A percentile compares a stretch with the other conserved stretches of the same genome.
phyloP scores from a whole-genome alignment of 768 basidiomycete genomes.

The Pleurotus djamor region DNA sequence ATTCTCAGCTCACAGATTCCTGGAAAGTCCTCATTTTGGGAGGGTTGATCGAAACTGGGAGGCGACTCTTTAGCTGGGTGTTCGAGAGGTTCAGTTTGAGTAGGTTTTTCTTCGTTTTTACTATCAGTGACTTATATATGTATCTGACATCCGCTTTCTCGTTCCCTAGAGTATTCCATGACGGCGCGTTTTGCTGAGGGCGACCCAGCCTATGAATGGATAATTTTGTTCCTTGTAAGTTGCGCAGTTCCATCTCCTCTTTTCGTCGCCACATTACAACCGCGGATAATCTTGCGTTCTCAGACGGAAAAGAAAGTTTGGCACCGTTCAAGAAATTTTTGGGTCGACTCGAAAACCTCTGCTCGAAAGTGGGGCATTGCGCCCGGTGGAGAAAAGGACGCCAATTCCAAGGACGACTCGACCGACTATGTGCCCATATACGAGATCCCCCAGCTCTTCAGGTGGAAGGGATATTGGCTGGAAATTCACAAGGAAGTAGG shows the following conservation, averaged over 20 bases:
- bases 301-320: constrained; percentile 43
- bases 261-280: not conserved
- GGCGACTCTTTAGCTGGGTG: constrained; percentile 19
- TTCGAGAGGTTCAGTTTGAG: constrained; percentile 35
- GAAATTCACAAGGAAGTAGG: constrained; percentile 26
- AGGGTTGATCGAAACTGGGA: constrained; percentile 9
- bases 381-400: constrained; percentile 15
- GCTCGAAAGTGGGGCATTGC: constrained; percentile 36
- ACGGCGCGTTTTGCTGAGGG: constrained; percentile 44
- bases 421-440: constrained; percentile 43
- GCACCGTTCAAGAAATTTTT: constrained; percentile 36
- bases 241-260: not conserved
- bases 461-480: constrained; percentile 42
- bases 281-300: not conserved
- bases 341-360: constrained; percentile 36
- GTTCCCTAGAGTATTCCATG: constrained; percentile 34
- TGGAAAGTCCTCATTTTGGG: constrained; percentile 5
- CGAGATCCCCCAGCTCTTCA: constrained; percentile 36
- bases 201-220: constrained; percentile 50
- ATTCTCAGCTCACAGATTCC: not conserved
- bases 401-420: constrained; percentile 15
- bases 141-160: not conserved
- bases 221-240: constrained; percentile 39
- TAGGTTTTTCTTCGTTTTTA: constrained; percentile 16
- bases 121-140: too few species aligned